Percentiles rank a stretch among this genome's conserved stretches.
phyloP scores from a whole-genome alignment of 164 flowering plant genomes.

The Vitis vinifera region ASM3070453v1 NC_081821.1:1312001-1312500 shows the following conservation, averaged over 20 bases:
- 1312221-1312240: too few species aligned
- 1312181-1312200: background rate
- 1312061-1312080: slow-evolving; percentile 94
- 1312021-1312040: slow-evolving; percentile 93
- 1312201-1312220: too few species aligned
- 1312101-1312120: slow-evolving; percentile 99
- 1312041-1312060: slow-evolving; percentile 99
- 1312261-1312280: background rate
- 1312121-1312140: slow-evolving; percentile 49
- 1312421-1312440: background rate
- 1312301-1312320: slow-evolving; percentile 90
- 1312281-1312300: background rate
- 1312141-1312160: background rate
- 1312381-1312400: slow-evolving; percentile 1
- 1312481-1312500: background rate
- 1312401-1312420: background rate
- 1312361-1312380: slow-evolving; percentile 73
- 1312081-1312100: slow-evolving; percentile 91
- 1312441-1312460: background rate
- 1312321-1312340: slow-evolving; percentile 72
- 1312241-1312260: background rate
- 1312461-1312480: background rate
- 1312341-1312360: slow-evolving; percentile 93
- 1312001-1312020: slow-evolving; percentile 43
- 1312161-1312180: background rate